These are phyloP conservation scores for Claviceps purpurea DNA, from an alignment of 2,329 filamentous ascomycete genomes.

Conservation along the genomic window DNA sequence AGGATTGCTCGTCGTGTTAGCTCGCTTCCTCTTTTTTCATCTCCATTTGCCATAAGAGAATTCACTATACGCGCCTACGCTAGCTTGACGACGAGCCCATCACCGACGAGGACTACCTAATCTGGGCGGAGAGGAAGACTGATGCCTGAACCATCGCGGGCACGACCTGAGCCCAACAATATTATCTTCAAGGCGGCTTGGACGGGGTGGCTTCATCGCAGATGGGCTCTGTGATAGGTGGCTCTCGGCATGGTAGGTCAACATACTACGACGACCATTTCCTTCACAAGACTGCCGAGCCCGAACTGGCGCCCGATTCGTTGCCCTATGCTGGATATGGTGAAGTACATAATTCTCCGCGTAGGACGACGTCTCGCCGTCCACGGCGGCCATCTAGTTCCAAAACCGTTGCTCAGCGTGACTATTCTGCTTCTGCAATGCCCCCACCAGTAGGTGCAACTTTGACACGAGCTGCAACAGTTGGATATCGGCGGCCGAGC, in stretches of 20 bases:
- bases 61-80: background rate
- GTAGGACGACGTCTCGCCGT: conserved; percentile 15
- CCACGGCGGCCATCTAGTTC: conserved; percentile 8
- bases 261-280: conserved; percentile 12
- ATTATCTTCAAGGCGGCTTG: conserved; percentile 10
- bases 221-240: conserved; percentile 17
- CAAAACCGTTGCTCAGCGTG: conserved; percentile 17
- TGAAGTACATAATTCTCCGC: conserved; percentile 19
- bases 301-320: conserved; percentile 12
- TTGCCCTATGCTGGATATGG: conserved; percentile 16
- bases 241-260: conserved; percentile 14
- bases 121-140: background rate
- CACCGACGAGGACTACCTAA: conserved; percentile 4
- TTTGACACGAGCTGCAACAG: conserved; percentile 15
- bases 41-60: background rate
- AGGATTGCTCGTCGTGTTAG: conserved; percentile 6
- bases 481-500: conserved; percentile 18
- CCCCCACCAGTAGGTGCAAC: conserved; percentile 12
- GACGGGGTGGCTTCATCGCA: conserved; percentile 18
- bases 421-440: conserved; percentile 12
- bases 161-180: conserved; percentile 13
- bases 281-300: conserved; percentile 8
- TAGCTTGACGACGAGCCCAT: background rate
- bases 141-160: background rate
- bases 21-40: background rate